Percentiles rank a stretch among this genome's conserved stretches.
phyloP scores from a whole-genome alignment of 306 rosid genomes.

The Amphicarpaea edgeworthii region DNA sequence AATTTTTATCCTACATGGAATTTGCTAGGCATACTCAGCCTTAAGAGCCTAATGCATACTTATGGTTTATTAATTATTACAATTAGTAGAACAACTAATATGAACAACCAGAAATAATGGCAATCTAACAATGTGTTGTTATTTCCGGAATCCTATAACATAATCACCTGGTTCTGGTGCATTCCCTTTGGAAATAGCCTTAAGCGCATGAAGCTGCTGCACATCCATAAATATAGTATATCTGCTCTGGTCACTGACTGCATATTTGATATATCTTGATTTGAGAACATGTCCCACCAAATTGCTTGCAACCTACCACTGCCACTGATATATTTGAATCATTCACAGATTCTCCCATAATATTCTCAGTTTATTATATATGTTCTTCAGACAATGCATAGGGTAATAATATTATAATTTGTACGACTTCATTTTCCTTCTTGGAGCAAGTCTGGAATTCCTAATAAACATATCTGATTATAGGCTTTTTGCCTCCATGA shows the following conservation, averaged over 20 bases:
- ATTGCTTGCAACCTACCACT: slow-evolving; percentile 15
- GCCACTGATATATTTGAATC: slow-evolving; percentile 12
- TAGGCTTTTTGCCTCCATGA: slow-evolving; percentile 2
- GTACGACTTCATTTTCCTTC: slow-evolving; percentile 2
- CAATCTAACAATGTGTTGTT: not conserved
- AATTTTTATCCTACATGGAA: not conserved
- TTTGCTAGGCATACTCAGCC: slow-evolving; percentile 3
- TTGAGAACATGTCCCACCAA: not conserved
- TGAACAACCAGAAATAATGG: not conserved
- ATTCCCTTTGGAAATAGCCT: not conserved
- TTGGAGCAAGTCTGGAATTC: slow-evolving; percentile 23
- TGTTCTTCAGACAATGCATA: not conserved
- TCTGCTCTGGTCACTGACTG: not conserved
- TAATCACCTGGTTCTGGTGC: not conserved
- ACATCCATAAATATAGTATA: not conserved
- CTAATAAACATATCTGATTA: slow-evolving; percentile 1
- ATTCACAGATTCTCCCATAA: not conserved
- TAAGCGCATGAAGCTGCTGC: slow-evolving; percentile 1
- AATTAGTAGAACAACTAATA: not conserved
- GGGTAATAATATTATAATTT: not conserved
- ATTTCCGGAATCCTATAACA: not conserved
- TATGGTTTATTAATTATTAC: not conserved
- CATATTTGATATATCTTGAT: slow-evolving; percentile 8
- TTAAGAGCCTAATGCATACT: not conserved
- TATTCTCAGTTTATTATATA: not conserved